Conservation (phyloP, 2,329 filamentous ascomycete species). For the Microascus cirrosus region DNA sequence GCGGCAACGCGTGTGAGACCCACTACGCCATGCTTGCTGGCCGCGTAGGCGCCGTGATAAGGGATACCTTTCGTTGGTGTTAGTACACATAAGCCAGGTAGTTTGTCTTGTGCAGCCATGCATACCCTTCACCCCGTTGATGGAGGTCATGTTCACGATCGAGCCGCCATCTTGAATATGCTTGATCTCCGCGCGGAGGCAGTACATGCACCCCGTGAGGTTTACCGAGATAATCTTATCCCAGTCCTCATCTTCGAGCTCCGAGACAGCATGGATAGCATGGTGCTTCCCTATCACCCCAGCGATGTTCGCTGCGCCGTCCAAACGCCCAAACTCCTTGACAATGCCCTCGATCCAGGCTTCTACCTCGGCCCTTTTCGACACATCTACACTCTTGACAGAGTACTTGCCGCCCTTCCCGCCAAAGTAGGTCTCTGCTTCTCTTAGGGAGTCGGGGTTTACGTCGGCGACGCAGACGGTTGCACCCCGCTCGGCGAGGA, state of each 20-base stretch:
- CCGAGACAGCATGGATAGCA: not conserved
- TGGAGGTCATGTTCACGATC: constrained; percentile 47
- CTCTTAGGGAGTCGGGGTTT: constrained; percentile 15
- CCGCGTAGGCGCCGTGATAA: constrained; percentile 23
- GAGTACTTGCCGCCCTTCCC: constrained; percentile 12
- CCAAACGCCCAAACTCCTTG: constrained; percentile 37
- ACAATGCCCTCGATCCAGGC: constrained; percentile 35
- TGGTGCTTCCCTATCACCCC: constrained; percentile 20
- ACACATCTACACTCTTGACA: constrained; percentile 34
- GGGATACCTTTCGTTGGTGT: constrained; percentile 19
- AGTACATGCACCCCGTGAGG: constrained; percentile 40
- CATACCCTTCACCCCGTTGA: constrained; percentile 17
- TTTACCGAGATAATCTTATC: constrained; percentile 35
- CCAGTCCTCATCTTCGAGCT: constrained; percentile 28
- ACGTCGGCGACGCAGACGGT: constrained; percentile 27
- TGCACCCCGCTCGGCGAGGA: constrained; percentile 23
- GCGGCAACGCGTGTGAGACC: constrained; percentile 24
- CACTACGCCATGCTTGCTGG: constrained; percentile 26
- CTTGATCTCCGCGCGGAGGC: constrained; percentile 30
- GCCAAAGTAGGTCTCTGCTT: constrained; percentile 18
- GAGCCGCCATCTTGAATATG: constrained; percentile 34
- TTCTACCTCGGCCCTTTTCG: constrained; percentile 34
- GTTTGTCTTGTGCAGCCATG: not conserved
- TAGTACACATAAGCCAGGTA: not conserved
- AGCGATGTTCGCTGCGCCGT: constrained; percentile 45